phyloP scores from a whole-genome alignment of 2,329 filamentous ascomycete species.

The Colletotrichum horii region DNA sequence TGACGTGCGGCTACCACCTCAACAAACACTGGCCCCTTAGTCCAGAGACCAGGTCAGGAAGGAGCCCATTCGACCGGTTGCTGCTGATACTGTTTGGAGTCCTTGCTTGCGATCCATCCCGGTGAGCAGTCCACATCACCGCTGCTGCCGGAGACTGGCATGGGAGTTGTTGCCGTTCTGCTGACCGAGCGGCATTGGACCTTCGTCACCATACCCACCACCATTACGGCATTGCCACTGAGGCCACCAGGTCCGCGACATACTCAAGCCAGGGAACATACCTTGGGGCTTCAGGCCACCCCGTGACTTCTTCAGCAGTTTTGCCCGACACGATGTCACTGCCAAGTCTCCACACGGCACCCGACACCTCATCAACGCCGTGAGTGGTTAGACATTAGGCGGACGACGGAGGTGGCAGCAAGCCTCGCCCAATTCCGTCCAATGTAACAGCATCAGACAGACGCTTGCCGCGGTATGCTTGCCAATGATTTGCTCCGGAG shows the following conservation, averaged over 20 bases:
- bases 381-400: background rate
- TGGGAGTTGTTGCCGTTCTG: background rate
- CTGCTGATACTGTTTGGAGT: background rate
- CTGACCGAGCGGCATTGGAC: background rate
- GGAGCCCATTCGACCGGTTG: background rate
- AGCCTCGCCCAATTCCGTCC: background rate
- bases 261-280: background rate
- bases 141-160: background rate
- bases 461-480: background rate
- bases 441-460: slow-evolving; percentile 4
- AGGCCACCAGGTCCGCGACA: background rate
- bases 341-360: background rate
- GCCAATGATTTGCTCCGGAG: background rate
- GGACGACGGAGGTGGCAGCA: background rate
- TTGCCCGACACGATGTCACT: background rate
- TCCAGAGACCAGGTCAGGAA: background rate
- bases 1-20: background rate
- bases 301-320: background rate
- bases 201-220: background rate
- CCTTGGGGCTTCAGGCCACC: background rate
- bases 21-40: background rate
- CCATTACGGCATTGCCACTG: background rate
- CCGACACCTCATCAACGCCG: background rate
- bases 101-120: background rate
- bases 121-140: background rate